Conservation (phyloP, 495 filamentous ascomycete genomes). For the Neurospora sp. region DNA sequence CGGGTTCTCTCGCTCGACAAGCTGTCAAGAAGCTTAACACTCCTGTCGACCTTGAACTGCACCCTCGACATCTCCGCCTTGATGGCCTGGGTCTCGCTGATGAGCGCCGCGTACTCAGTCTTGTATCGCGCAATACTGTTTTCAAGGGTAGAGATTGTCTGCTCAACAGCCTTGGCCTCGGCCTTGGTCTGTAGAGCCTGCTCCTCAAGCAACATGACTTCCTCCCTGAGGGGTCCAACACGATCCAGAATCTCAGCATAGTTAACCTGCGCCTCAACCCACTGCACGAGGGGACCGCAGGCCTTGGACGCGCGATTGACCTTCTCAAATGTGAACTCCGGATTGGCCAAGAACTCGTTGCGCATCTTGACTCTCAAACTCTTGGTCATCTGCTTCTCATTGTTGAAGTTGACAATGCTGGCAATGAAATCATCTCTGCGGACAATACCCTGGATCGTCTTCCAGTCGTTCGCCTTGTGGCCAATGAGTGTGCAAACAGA, state of each 20-base stretch:
- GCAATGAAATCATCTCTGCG: slow-evolving; percentile 94
- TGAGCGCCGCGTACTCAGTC: slow-evolving; percentile 88
- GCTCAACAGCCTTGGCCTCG: slow-evolving; percentile 82
- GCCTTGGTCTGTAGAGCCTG: slow-evolving; percentile 88
- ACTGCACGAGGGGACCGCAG: slow-evolving; percentile 93
- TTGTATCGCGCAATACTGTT: slow-evolving; percentile 94
- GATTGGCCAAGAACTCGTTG: slow-evolving; percentile 79
- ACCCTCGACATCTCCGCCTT: slow-evolving; percentile 93
- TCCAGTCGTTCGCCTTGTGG: slow-evolving; percentile 85
- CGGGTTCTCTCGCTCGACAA: slow-evolving; percentile 83
- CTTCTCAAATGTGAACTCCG: slow-evolving; percentile 90
- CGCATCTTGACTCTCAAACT: slow-evolving; percentile 77
- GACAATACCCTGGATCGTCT: slow-evolving; percentile 75
- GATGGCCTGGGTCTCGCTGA: slow-evolving; percentile 95
- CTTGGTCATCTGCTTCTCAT: slow-evolving; percentile 88
- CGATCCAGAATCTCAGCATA: slow-evolving; percentile 95
- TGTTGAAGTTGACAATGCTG: slow-evolving; percentile 95
- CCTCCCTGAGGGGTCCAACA: slow-evolving; percentile 85
- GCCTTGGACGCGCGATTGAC: slow-evolving; percentile 94
- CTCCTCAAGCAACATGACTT: slow-evolving; percentile 79
- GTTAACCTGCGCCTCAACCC: slow-evolving; percentile 94
- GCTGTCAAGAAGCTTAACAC: slow-evolving; percentile 86
- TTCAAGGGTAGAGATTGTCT: slow-evolving; percentile 74
- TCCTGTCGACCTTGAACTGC: slow-evolving; percentile 95
- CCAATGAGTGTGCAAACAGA: slow-evolving; percentile 90